Evolutionary conservation across 768 basidiomycete species (phyloP), one percentile per base, ranked within the genome.

Genomic region (Leccinum aurantiacum): DNA sequence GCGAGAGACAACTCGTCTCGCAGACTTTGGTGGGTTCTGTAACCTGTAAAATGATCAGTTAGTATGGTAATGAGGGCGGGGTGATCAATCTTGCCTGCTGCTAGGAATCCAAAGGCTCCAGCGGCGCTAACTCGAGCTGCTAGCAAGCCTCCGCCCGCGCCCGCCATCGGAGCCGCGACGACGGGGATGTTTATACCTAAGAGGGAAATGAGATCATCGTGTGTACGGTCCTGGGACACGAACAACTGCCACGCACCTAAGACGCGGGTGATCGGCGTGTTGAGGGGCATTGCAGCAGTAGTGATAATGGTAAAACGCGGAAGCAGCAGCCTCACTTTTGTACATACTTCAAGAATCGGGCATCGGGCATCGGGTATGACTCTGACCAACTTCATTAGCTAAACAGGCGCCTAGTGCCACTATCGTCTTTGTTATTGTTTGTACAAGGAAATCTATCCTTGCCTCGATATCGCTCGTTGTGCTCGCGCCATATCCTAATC

Each of bases 51-150:
- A 48, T 19, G 19, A 46, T 58, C 53, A 57, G 58, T 63, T 31
- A 47, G 33, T 5, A 44, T 33, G 13, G 14, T 25, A 1, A 46
- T 3, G 19, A 17, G 11, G 19, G 17, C 24, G 41, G 44, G 54
- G 15, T 29, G 38, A 35, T 25, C 11, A 15, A 17, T 52, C 65
- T 10, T 64, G 86, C 89, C 86, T 72, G 83, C 79, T n/a, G 83
- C 78, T 0, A 91, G 64, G 70, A 93, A 91, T 2, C 89, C 91
- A 58, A 92, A 87, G 15, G 87, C 91, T 22, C 92, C 92, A 8
- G 77, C 90, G 3, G 80, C 78, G 19, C 83, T 79, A 33, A 89
- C 87, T 57, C 83, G 78, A 5, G 85, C 84, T 25, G 86, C 86
- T 22, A 88, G 69, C 19, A 70, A 71, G 51, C 87, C 89, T 51